These are phyloP conservation scores for Leccinum subrobustum DNA, from an alignment of 1,284 basidiomycete species.

Conservation along the genomic window DNA sequence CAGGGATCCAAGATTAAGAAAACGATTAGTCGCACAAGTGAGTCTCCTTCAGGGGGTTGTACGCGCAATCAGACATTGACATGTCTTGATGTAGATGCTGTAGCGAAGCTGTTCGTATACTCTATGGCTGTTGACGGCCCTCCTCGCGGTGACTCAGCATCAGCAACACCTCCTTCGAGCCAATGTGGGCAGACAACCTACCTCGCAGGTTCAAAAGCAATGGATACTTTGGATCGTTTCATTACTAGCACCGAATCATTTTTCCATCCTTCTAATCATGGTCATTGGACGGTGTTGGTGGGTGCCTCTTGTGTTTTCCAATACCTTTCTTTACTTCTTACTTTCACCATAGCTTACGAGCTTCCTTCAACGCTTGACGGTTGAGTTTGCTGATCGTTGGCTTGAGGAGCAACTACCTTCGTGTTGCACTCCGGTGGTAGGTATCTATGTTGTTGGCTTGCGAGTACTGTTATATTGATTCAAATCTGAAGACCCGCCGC, in stretches of 20 bases:
- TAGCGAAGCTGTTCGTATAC: conserved; percentile 89
- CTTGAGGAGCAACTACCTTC: conserved; percentile 78
- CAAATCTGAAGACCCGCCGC: conserved; percentile 55
- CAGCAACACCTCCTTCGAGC: conserved; percentile 55
- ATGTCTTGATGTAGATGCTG: conserved; percentile 50
- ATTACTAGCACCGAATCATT: conserved; percentile 93
- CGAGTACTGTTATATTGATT: not conserved
- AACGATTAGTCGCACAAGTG: conserved; percentile 68
- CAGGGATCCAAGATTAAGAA: conserved; percentile 79
- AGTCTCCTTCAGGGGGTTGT: conserved; percentile 21
- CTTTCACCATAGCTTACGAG: conserved; percentile 28
- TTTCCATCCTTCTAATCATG: conserved; percentile 87
- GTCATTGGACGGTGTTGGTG: conserved; percentile 73
- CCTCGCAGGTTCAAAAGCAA: conserved; percentile 84
- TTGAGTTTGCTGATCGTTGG: conserved; percentile 82
- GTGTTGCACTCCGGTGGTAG: conserved; percentile 82
- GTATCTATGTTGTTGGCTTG: conserved; percentile 18
- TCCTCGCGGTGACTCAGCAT: conserved; percentile 38
- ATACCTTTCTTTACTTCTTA: conserved; percentile 18
- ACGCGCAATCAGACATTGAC: not conserved
- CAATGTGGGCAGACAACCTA: conserved; percentile 57
- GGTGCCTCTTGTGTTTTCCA: conserved; percentile 1
- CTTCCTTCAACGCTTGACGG: conserved; percentile 55
- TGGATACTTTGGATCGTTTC: conserved; percentile 87
- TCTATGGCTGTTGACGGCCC: conserved; percentile 87